Base-by-base conservation (phyloP, 2,329 filamentous ascomycete species). In the Fusarium annulatum region DNA sequence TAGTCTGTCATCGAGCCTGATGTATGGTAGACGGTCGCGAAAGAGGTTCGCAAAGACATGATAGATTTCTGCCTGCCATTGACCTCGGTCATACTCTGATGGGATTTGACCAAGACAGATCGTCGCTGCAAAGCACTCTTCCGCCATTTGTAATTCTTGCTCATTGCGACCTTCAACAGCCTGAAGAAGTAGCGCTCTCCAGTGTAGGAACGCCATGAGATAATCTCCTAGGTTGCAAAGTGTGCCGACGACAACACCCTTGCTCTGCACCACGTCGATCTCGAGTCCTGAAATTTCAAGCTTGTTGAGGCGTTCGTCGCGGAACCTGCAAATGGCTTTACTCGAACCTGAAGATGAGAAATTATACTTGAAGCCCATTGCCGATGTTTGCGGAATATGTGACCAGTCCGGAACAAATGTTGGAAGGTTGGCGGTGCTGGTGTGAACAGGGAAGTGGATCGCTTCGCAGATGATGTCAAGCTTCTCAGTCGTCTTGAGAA, bases 401-500 rank as follows among this genome's bases (percentile, higher is more conserved):
- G 70, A 72, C 70, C 70, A 72, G 46, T 72, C 70, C 1, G 70
- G 70, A 16, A 72, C 64, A 18, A 72, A 72, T 0, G 70, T 65
- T 2, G 70, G 70, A 3, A 72, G 12, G 9, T 65, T 69, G 4
- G 42, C 23, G 4, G 69, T 60, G n/a, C 64, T 69, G 3, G 42
- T 59, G 2, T 66, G 56, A 4, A 57, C 33, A 3, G 70, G 70
- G 5, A 70, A 72, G 11, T 72, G 64, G 2, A 73, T 42, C 2
- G 69, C 53, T 21, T 72, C 70, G 12, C 69, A 66, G 14, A 72
- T 73, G 5, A 72, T 43, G 6, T 72, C 70, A 0, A 72, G 23
- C 1, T 28, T 64, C 23, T 69, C 53, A 0, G 69, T 72, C 0
- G 55, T 72, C 12, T 72, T 67, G 8, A 72, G 66, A 4, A 72